Evolutionary conservation across 345 rosid genomes (phyloP).

Genomic region (Syzygium oleosum): DNA sequence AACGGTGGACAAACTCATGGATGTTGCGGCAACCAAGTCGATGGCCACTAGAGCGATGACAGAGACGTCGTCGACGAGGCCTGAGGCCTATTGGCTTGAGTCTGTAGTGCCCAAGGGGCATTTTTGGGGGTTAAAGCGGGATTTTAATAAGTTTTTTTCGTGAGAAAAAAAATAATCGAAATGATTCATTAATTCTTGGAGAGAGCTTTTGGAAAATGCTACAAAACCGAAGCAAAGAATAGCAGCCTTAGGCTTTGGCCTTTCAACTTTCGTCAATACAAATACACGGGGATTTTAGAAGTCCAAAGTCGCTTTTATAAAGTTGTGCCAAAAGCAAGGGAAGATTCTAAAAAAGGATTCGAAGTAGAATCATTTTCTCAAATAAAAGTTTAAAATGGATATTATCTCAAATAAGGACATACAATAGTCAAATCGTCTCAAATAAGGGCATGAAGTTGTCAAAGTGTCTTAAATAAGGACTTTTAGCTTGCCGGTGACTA

Average conservation of each 20-base stretch:
- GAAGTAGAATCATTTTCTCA: no score
- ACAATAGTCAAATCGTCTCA: no score
- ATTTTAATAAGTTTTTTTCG: not conserved
- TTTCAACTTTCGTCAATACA: not conserved
- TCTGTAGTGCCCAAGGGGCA: not conserved
- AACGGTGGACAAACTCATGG: no score
- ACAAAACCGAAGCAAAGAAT: not conserved
- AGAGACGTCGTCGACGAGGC: not conserved
- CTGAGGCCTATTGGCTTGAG: not conserved
- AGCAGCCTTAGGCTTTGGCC: not conserved
- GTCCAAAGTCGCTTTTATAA: no score
- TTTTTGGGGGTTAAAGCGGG: not conserved
- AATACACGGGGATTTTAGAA: no score
- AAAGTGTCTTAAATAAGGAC: no score
- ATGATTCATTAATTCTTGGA: not conserved
- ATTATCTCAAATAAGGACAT: no score
- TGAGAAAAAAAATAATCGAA: not conserved
- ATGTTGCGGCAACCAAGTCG: not conserved
- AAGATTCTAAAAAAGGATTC: no score
- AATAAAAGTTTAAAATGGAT: no score
- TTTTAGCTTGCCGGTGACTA: no score
- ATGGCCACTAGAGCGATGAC: not conserved
- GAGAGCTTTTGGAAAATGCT: not conserved
- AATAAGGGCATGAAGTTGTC: no score
- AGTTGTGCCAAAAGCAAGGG: no score